These are phyloP conservation scores for Monotropa hypopitys DNA, from an alignment of 179 eudicot genomes.

Conservation along the genomic window DNA sequence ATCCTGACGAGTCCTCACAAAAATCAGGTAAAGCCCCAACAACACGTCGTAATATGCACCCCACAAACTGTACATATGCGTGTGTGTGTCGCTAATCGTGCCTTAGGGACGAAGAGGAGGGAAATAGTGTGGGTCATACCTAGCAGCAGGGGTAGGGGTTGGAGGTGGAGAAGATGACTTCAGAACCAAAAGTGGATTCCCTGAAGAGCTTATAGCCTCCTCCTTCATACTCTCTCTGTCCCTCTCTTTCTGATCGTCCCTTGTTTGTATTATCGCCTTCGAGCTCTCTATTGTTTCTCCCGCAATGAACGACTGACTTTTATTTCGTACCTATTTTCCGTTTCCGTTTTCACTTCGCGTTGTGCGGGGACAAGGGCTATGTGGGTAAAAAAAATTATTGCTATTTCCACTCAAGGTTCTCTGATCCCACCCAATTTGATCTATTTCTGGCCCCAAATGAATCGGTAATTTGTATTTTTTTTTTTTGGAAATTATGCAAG, in stretches of 20 bases:
- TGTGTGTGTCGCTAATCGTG: neutral
- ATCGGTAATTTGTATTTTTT: too few relatives aligned
- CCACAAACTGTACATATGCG: neutral
- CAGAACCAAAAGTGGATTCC: constrained; percentile 19
- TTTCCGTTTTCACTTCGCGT: neutral
- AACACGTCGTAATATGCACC: neutral
- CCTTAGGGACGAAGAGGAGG: neutral
- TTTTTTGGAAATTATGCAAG: too few relatives aligned
- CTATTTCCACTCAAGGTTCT: too few relatives aligned
- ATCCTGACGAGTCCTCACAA: neutral
- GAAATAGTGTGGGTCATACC: constrained; percentile 13
- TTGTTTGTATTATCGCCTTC: neutral
- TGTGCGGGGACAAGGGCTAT: too few relatives aligned
- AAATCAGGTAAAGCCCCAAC: neutral
- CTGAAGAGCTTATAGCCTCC: constrained; percentile 36
- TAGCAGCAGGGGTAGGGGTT: constrained; percentile 39
- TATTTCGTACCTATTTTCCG: neutral
- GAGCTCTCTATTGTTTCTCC: neutral
- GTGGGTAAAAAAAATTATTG: too few relatives aligned
- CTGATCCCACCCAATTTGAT: neutral
- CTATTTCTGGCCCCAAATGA: too few relatives aligned
- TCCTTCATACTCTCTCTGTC: constrained; percentile 24
- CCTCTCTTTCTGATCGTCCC: neutral
- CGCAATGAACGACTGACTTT: neutral
- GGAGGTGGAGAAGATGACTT: constrained; percentile 33